A percentile compares a stretch with the other conserved stretches of the same genome.
Evolutionary conservation across 306 rosid species (phyloP).

Genomic region (Lotus japonicus): DNA sequence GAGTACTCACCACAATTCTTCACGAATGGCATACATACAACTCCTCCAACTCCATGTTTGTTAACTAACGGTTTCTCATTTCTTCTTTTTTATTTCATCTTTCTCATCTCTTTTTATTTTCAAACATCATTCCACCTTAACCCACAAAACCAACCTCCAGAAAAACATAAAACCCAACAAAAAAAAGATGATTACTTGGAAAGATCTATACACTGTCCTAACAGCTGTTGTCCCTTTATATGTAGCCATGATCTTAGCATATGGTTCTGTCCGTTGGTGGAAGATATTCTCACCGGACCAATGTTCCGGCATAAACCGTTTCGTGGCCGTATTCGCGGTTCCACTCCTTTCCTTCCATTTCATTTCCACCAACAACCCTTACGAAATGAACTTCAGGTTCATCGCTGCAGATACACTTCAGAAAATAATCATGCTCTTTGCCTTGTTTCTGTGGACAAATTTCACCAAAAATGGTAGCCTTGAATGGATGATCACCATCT

Average conservation of each 20-base stretch:
- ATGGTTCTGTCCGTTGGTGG: conserved; percentile 29
- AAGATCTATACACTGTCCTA: conserved; percentile 17
- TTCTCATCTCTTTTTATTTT: not conserved
- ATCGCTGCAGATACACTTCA: conserved; percentile 90
- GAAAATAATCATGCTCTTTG: conserved; percentile 47
- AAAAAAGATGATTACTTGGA: conserved; percentile 7
- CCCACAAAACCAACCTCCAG: not conserved
- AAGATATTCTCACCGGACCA: conserved; percentile 74
- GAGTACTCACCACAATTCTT: not conserved
- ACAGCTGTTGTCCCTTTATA: conserved; percentile 23
- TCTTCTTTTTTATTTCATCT: not conserved
- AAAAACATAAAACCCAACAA: too few species aligned
- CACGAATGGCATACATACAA: too few species aligned
- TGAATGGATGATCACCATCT: conserved; percentile 21
- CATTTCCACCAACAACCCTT: conserved; percentile 67
- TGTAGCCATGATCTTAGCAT: conserved; percentile 25
- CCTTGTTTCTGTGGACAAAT: conserved; percentile 3
- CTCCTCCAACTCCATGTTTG: not conserved
- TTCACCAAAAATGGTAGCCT: conserved; percentile 5
- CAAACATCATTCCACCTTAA: not conserved
- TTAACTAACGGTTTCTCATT: not conserved
- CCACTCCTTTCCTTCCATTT: conserved; percentile 88
- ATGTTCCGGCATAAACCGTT: conserved; percentile 91
- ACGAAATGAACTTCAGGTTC: conserved; percentile 85
- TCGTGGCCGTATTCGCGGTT: conserved; percentile 82